These are phyloP conservation scores for Hanseniaspora mollemarum DNA, from an alignment of 805 yeast species.

Conservation along the genomic window DNA sequence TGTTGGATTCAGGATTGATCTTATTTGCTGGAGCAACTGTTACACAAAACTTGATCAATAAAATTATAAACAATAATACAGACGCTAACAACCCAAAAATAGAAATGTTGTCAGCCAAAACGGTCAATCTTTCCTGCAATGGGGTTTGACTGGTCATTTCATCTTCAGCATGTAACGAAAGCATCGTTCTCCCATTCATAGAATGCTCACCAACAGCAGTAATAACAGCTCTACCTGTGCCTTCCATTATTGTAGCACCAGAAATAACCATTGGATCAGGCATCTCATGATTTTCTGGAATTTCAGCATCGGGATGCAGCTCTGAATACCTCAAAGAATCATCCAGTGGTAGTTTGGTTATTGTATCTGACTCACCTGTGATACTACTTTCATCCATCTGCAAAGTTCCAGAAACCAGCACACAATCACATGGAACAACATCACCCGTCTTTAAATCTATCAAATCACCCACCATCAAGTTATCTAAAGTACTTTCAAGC, in stretches of 20 bases:
- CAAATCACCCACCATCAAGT: slow-evolving; percentile 77
- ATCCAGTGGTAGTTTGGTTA: slow-evolving; percentile 53
- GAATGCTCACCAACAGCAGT: slow-evolving; percentile 88
- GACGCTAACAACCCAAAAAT: slow-evolving; percentile 87
- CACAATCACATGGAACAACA: slow-evolving; percentile 77
- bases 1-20: slow-evolving; percentile 25
- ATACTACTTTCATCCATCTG: slow-evolving; percentile 87
- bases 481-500: slow-evolving; percentile 54
- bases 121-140: slow-evolving; percentile 66
- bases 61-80: slow-evolving; percentile 60
- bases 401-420: slow-evolving; percentile 60
- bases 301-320: slow-evolving; percentile 23
- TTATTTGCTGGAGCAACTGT: slow-evolving; percentile 44
- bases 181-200: slow-evolving; percentile 83
- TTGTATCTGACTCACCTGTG: slow-evolving; percentile 86
- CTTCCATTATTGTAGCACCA: slow-evolving; percentile 78
- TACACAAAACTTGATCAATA: slow-evolving; percentile 64
- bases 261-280: slow-evolving; percentile 80
- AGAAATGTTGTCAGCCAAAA: slow-evolving; percentile 87
- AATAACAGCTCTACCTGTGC: slow-evolving; percentile 73
- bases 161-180: slow-evolving; percentile 59
- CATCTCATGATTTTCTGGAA: slow-evolving; percentile 26
- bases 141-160: slow-evolving; percentile 60
- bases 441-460: slow-evolving; percentile 84
- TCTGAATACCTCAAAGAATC: slow-evolving; percentile 28